Evolutionary conservation across 805 yeast species (phyloP).

Genomic region (Monosporozyma aerobia): DNA sequence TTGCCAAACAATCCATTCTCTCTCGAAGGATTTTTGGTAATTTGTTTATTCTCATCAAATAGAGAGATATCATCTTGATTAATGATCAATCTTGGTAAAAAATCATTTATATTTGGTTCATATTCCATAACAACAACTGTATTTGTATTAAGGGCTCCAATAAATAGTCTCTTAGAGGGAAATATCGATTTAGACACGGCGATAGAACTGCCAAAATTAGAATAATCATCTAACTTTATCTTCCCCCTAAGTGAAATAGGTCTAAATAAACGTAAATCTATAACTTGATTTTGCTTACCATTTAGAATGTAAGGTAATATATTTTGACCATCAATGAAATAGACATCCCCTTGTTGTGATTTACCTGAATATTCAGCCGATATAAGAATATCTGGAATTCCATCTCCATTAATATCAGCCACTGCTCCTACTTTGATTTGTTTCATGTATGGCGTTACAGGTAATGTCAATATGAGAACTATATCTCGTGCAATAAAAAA

Average conservation of each 20-base stretch:
- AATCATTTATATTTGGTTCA: not conserved
- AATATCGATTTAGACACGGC: slow-evolving; percentile 4
- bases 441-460: slow-evolving; percentile 11
- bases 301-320: slow-evolving; percentile 9
- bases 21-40: slow-evolving; percentile 6
- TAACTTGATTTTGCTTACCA: not conserved
- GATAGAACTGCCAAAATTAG: slow-evolving; percentile 18
- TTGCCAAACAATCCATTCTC: slow-evolving; percentile 21
- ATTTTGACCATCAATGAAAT: slow-evolving; percentile 9
- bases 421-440: slow-evolving; percentile 30
- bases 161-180: slow-evolving; percentile 8
- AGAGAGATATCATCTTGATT: not conserved
- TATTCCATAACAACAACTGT: slow-evolving; percentile 12
- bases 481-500: slow-evolving; percentile 21
- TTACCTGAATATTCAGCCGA: slow-evolving; percentile 37
- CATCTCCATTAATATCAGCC: slow-evolving; percentile 32
- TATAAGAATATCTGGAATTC: slow-evolving; percentile 35
- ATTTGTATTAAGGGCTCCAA: slow-evolving; percentile 17
- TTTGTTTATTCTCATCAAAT: not conserved
- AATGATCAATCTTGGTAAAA: slow-evolving; percentile 1
- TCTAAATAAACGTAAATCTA: slow-evolving; percentile 4
- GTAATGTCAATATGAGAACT: slow-evolving; percentile 19
- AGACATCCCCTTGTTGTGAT: slow-evolving; percentile 16
- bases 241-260: slow-evolving; percentile 8
- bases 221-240: slow-evolving; percentile 6